Base-by-base conservation (phyloP, 2,329 filamentous ascomycete genomes). In the Aspergillus caelatus region DNA sequence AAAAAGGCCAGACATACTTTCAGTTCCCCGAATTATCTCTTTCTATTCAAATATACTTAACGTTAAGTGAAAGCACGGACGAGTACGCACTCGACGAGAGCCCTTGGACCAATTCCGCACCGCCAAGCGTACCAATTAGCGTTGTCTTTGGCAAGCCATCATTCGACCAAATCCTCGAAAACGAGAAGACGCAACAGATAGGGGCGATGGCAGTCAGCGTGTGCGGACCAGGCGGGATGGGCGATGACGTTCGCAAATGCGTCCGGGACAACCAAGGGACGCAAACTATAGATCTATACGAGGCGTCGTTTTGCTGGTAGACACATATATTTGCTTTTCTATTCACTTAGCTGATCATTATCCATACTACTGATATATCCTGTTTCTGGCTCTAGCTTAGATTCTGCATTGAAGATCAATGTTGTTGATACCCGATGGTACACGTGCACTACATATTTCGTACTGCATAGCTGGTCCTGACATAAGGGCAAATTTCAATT, bases 271-370 rank as follows among this genome's bases (percentile, higher is more conserved):
- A 68, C 8, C 72, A 77, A 54, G 70, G 71, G 2, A 68, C 70
- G 45, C 71, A 71, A 58, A 71, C 69, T 9, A 71, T 79, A 16
- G 75, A 78, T 69, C 62, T 78, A 7, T 75, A 75, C 36, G 76
- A 78, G 55, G 76, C 78, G 65, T 64, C 73, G 2, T 79, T 78
- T 63, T 75, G 74, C 0, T 79, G 77, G 75, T 78, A 70, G 68
- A 57, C 14, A 7, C 12, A 16, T 7, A 16, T 16, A 41, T 45
- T 21, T 19, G 10, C 19, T 52, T 8, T 5, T 16, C 8, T 21
- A 0, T 11, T 34, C n/a, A 7, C 19, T 32, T 9, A 53, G 30
- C 11, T 34, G 19, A 8, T 2, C 34, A 16, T 16, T 16, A 36
- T 36, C 34, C 6, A 34, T 16, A 26, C 14, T 14, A 26, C 28